These are phyloP conservation scores for Pseudozyma sp. DNA, from an alignment of 1,284 basidiomycete genomes.

Conservation along the genomic window DNA sequence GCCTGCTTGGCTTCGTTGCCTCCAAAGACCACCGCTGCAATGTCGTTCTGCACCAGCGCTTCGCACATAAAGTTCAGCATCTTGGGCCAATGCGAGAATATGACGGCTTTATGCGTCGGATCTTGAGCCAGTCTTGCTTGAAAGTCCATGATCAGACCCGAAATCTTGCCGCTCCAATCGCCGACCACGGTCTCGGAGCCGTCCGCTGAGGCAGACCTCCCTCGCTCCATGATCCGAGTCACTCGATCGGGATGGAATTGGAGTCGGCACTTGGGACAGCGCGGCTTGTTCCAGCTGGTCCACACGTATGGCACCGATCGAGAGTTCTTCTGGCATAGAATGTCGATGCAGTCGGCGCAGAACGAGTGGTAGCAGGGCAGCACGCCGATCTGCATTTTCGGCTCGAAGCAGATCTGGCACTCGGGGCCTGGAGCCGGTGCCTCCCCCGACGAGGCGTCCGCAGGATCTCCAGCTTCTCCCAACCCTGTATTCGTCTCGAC, in stretches of 20 bases:
- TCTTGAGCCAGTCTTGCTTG: conserved; percentile 27
- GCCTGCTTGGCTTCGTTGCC: conserved; percentile 37
- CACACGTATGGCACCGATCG: background rate
- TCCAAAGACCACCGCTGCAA: conserved; percentile 38
- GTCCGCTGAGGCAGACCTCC: conserved; percentile 19
- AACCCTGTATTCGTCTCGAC: conserved; percentile 85
- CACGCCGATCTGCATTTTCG: conserved; percentile 37
- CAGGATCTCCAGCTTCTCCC: conserved; percentile 80
- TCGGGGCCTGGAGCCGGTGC: conserved; percentile 15
- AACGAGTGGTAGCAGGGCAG: conserved; percentile 55
- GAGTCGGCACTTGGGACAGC: conserved; percentile 40
- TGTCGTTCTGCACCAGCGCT: conserved; percentile 40
- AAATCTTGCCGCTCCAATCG: conserved; percentile 57
- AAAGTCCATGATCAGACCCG: conserved; percentile 47
- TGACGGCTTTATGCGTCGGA: conserved; percentile 46
- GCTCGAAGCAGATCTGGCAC: conserved; percentile 47
- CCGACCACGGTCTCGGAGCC: conserved; percentile 18
- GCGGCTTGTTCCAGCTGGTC: conserved; percentile 4
- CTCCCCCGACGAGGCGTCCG: conserved; percentile 71
- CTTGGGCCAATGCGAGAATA: conserved; percentile 55
- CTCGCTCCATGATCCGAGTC: conserved; percentile 42
- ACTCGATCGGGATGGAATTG: conserved; percentile 28
- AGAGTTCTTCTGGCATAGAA: conserved; percentile 23
- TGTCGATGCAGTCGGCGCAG: conserved; percentile 51
- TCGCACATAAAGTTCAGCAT: conserved; percentile 45